Base-by-base conservation (phyloP, 1,284 basidiomycete genomes). In the Ceratobasidium sp. region DNA sequence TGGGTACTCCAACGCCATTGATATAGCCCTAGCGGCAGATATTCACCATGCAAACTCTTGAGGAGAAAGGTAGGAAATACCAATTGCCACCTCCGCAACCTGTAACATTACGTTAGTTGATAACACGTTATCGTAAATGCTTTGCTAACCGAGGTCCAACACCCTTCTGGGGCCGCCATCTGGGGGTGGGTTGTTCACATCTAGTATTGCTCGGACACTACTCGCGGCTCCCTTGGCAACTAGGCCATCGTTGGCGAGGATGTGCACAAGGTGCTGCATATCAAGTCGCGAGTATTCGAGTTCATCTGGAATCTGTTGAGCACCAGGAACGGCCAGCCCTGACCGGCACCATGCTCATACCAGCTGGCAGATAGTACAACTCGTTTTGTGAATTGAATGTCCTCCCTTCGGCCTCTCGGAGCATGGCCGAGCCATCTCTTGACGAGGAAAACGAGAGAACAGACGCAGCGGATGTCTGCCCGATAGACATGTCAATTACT, bases 381-480 rank as follows among this genome's bases (percentile, higher is more conserved):
- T 76, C 75, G 62, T 68, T 76, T 22, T 76, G 75, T 5, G 59
- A 65, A 54, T 76, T 76, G 71, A 76, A 76, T 46, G 58, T 74
- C 29, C 75, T 49, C 29, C 75, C 75, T 9, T 76, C 61, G 16
- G 68, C 68, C 63, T 76, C 75, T 34, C 75, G 58, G 14, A 76
- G 71, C 61, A 76, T 58, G 11, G 54, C 69, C 19, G 59, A 59
- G 7, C 71, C 75, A 74, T 76, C 62, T 29, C 61, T 48, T 27
- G 61, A 74, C 22, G 75, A 76, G 24, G 53, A 65, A 59, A 71
- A 76, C 31, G 75, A 76, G 56, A 43, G 74, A 14, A 76, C 51
- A 19, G 75, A 76, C n/a, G 61, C 69, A 29, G 63, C 69, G 9
- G 69, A 61, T 8, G 56, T 61, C 48, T 72, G 69, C 31, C 46